Conservation (phyloP, 805 yeast species). For the Wickerhamomyces hampshirensis region DNA sequence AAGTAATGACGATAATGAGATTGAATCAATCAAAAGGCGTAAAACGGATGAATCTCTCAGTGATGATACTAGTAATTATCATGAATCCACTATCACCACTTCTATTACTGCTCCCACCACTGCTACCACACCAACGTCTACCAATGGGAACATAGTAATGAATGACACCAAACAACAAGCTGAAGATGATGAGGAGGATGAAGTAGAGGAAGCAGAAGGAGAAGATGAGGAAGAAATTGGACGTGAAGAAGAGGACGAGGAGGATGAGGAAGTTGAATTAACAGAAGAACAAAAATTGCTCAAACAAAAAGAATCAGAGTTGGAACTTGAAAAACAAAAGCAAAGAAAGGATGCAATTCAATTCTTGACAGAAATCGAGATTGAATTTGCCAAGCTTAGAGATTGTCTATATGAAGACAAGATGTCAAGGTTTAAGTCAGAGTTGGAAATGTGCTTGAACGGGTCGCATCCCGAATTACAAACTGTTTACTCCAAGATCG, state of each 20-base stretch:
- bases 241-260: constrained; percentile 19
- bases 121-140: no score
- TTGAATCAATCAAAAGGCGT: no score
- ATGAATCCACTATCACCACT: no score
- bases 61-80: no score
- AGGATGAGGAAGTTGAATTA: constrained; percentile 21
- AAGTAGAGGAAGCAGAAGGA: constrained; percentile 15
- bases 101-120: no score
- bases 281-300: constrained; percentile 20
- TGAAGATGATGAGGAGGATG: constrained; percentile 14
- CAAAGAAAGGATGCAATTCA: constrained; percentile 60
- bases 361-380: constrained; percentile 74
- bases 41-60: no score
- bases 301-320: constrained; percentile 19
- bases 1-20: constrained; percentile 5
- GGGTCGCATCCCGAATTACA: constrained; percentile 92
- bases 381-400: constrained; percentile 79
- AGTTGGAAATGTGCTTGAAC: constrained; percentile 77
- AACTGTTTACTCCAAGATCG: constrained; percentile 64
- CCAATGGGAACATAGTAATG: no score
- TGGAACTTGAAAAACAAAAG: constrained; percentile 29
- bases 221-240: constrained; percentile 18
- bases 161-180: no score
- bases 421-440: constrained; percentile 69
- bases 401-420: constrained; percentile 85